phyloP scores from a whole-genome alignment of 2,329 filamentous ascomycete species.

The Nothophoma quercina region DNA sequence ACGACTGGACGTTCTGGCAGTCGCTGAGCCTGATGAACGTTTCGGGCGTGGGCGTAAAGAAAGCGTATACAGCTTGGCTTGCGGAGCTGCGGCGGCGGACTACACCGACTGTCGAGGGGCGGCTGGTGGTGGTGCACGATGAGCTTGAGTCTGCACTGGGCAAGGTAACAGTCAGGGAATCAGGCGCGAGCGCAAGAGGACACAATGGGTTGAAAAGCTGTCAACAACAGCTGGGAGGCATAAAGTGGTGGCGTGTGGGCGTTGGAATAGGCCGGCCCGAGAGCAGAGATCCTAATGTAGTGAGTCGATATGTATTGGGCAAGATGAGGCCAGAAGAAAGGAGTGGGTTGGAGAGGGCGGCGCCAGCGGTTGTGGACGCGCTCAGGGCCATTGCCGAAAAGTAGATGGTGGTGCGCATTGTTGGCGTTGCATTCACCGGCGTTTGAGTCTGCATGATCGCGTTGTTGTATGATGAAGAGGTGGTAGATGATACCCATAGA shows the following conservation, averaged over 20 bases:
- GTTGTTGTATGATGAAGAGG: not conserved
- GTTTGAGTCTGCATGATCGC: not conserved
- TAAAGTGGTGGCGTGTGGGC: conserved; percentile 68
- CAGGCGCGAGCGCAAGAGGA: conserved; percentile 57
- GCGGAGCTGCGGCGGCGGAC: conserved; percentile 16
- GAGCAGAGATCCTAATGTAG: conserved; percentile 70
- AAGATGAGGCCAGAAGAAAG: conserved; percentile 62
- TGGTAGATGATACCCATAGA: conserved; percentile 8
- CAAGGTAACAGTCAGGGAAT: conserved; percentile 69
- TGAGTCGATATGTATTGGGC: conserved; percentile 79
- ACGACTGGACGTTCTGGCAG: conserved; percentile 72
- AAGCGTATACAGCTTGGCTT: conserved; percentile 67
- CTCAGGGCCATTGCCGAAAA: conserved; percentile 60
- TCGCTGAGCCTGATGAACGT: conserved; percentile 85
- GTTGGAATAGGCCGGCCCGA: conserved; percentile 87
- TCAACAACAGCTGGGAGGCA: conserved; percentile 35
- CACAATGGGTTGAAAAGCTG: conserved; percentile 58
- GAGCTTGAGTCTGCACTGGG: conserved; percentile 81
- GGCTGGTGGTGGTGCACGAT: conserved; percentile 84
- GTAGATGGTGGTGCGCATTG: conserved; percentile 15
- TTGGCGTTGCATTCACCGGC: conserved; percentile 2
- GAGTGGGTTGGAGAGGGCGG: conserved; percentile 56
- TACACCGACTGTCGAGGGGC: conserved; percentile 41
- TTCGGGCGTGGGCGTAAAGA: conserved; percentile 73
- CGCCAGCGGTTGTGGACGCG: conserved; percentile 59